Evolutionary conservation across 2,329 filamentous ascomycete genomes (phyloP), one percentile per base, ranked within the genome.

Genomic region (Beauveria scarabaeidicola): DNA sequence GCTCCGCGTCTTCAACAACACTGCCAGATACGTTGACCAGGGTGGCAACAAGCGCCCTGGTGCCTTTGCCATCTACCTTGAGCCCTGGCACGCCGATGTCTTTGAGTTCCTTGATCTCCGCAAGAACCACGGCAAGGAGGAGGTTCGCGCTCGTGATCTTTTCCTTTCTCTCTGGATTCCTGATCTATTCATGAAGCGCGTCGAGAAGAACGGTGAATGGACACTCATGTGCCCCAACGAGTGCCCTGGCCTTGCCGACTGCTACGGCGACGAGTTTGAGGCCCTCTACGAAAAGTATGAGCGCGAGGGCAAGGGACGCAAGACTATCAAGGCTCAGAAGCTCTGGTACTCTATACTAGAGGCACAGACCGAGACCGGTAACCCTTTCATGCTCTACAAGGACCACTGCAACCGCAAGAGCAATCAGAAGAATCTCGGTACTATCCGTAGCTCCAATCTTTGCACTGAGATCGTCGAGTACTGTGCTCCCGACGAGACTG

Each of bases 381-480:
- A 96, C 77, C 94, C 94, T 52, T 99, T 96, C 79, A 99, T 99
- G 91, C 87, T 97, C 62, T 99, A 99, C 87, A 99, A 99, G 83
- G 94, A 99, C 77, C 84, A 87, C 70, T 93, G 89, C 85, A 99
- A 99, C 85, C 86, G 86, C 74, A 99, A 99, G 88, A 97, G 92
- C 82, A 99, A 99, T 84, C 94, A 99, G 81, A 97, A 99, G 88
- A 99, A 99, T 78, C 83, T 99, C 36, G 94, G 94, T 66, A 97
- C 92, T 63, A 99, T 99, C 69, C 91, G 91, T 75, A 97, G 91
- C 82, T 99, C 94, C 70, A 99, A 99, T 76, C 82, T 99, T 52
- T 99, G 94, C 86, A 97, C 93, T 54, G 94, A 99, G 77, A 99
- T 99, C 68, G 84, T 99, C 65, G 94, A 99, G 80, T 99, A 97